phyloP scores from a whole-genome alignment of 1,139 yeast genomes.

The Insectozyma bohioensis region DNA sequence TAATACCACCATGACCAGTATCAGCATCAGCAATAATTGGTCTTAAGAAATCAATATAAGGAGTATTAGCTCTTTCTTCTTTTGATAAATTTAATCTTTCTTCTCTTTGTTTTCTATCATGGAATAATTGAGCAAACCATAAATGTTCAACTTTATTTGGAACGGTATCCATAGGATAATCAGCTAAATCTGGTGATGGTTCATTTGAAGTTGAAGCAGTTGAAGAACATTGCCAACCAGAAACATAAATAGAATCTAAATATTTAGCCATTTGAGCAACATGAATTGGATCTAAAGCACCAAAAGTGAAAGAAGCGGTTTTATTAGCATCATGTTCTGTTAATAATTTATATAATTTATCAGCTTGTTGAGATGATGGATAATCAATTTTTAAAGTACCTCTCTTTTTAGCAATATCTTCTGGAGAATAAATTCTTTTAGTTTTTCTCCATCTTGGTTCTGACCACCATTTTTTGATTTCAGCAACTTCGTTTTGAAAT shows the following conservation, averaged over 20 bases:
- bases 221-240: slow-evolving; percentile 99
- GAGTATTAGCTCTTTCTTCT: slow-evolving; percentile 62
- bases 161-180: slow-evolving; percentile 97
- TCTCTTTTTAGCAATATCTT: slow-evolving; percentile 87
- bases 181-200: slow-evolving; percentile 98
- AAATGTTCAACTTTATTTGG: slow-evolving; percentile 98
- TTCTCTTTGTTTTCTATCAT: slow-evolving; percentile 93
- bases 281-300: slow-evolving; percentile 96
- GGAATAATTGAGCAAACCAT: slow-evolving; percentile 96
- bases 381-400: slow-evolving; percentile 67
- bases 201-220: slow-evolving; percentile 97
- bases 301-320: slow-evolving; percentile 87
- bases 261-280: slow-evolving; percentile 96
- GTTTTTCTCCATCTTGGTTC: slow-evolving; percentile 89
- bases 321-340: slow-evolving; percentile 70
- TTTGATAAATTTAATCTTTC: slow-evolving; percentile 66
- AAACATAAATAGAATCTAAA: slow-evolving; percentile 87
- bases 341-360: slow-evolving; percentile 71
- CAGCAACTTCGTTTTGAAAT: slow-evolving; percentile 69
- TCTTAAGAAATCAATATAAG: slow-evolving; percentile 78
- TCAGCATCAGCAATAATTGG: slow-evolving; percentile 98
- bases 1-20: slow-evolving; percentile 98
- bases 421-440: slow-evolving; percentile 85
- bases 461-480: slow-evolving; percentile 86
- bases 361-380: slow-evolving; percentile 81